Percentiles rank a stretch among this genome's conserved stretches.
These are phyloP conservation scores for Arabis alpina DNA, from an alignment of 345 rosid species.

Conservation along the genomic window DNA sequence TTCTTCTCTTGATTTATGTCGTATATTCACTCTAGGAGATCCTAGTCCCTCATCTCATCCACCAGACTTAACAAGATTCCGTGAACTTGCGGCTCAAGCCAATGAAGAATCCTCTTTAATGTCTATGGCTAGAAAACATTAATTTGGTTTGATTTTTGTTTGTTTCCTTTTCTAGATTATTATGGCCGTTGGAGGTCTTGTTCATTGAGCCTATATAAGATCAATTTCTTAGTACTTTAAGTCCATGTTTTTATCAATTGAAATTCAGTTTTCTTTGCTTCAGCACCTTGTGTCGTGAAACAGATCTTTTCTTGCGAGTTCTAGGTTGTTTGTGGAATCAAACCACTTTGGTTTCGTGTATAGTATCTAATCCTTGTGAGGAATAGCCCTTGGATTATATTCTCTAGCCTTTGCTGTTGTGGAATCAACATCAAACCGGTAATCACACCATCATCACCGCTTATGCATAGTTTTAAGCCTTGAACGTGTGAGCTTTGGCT, in stretches of 20 bases:
- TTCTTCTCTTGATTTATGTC: background rate
- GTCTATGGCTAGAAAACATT: background rate
- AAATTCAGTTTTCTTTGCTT: too few relatives aligned
- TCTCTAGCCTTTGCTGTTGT: background rate
- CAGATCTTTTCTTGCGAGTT: background rate
- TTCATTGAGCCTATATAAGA: too few relatives aligned
- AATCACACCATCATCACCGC: background rate
- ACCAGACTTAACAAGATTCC: background rate
- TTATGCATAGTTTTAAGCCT: background rate
- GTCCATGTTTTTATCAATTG: too few relatives aligned
- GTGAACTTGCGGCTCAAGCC: too few relatives aligned
- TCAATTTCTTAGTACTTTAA: too few relatives aligned
- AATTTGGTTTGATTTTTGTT: too few relatives aligned
- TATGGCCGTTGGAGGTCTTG: too few relatives aligned
- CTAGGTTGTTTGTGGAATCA: background rate
- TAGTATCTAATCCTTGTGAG: background rate
- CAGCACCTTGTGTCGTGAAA: too few relatives aligned
- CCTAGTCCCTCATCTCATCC: background rate
- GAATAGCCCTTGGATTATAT: background rate
- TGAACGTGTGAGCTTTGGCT: background rate
- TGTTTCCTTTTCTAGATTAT: too few relatives aligned
- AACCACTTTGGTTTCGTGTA: background rate
- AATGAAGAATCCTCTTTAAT: too few relatives aligned
- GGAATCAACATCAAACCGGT: background rate
- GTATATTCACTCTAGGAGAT: background rate